Evolutionary conservation across 768 basidiomycete genomes (phyloP), one percentile per base, ranked within the genome.

Genomic region (Bullera alba): DNA sequence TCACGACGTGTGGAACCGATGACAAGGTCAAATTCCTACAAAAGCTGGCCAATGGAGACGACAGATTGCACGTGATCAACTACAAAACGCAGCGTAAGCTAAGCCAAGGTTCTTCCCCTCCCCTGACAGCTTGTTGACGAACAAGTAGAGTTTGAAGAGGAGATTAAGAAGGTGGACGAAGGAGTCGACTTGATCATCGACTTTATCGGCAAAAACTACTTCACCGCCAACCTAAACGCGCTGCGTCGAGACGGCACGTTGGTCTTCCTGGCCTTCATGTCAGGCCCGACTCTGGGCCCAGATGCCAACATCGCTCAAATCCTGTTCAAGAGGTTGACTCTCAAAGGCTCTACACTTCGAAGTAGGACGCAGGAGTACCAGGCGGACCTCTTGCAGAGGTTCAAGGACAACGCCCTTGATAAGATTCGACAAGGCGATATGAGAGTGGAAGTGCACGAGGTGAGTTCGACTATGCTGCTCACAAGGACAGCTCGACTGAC

Each of bases 131-230:
- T 46, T 26, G 22, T 38, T 30, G 30, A 41, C 7, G 17, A 1
- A 21, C 39, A 27, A 29, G 23, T 42, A 71, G 81, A 90, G 65
- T 95, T 95, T 64, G 79, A 83, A 6, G 76, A 79, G 29, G 81
- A 81, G 45, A 81, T 86, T 17, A 83, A 84, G 72, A 77, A 79
- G 51, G 77, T 78, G 16, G 73, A 75, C 25, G 80, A 81, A 55
- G 89, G 90, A 12, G 87, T 83, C 10, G 79, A 95, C 74, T 78
- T 92, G 25, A 75, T 93, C 47, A 78, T 96, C 57, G 90, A 96
- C 71, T 85, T 88, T 38, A 58, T 72, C 42, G 70, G 70, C 23
- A 58, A 59, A 37, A 46, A 63, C 30, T 72, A 72, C 53, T 72
- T 56, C 46, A 48, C 59, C n/a, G 41, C 58, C 46, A 72, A 72